Conservation (phyloP, 2,329 filamentous ascomycete genomes). For the Pseudocercospora pini-densiflorae region DNA sequence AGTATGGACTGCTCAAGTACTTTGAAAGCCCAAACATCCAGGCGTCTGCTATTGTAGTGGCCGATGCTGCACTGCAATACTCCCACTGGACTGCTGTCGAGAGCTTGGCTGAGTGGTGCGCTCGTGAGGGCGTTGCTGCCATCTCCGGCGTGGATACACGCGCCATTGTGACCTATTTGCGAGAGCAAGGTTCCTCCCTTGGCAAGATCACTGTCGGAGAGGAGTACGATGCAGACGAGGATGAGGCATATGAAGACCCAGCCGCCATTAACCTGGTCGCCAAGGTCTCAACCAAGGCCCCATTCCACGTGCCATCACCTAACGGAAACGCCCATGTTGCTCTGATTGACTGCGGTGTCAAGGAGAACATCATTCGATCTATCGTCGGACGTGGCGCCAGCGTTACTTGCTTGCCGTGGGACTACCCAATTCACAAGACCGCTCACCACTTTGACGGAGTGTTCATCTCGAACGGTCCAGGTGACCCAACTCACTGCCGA, state of each 20-base stretch:
- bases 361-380: constrained; percentile 98
- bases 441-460: constrained; percentile 97
- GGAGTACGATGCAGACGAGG: constrained; percentile 97
- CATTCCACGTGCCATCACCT: constrained; percentile 89
- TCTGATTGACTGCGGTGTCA: constrained; percentile 96
- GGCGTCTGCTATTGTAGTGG: constrained; percentile 92
- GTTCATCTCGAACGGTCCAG: constrained; percentile 98
- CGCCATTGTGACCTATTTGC: constrained; percentile 92
- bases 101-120: constrained; percentile 91
- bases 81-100: constrained; percentile 99
- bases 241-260: constrained; percentile 93
- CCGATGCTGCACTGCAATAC: constrained; percentile 90
- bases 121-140: constrained; percentile 91
- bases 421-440: constrained; percentile 98
- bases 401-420: constrained; percentile 92
- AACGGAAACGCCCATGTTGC: constrained; percentile 88
- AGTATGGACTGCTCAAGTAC: constrained; percentile 91
- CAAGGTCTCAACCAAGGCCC: constrained; percentile 96
- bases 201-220: constrained; percentile 94
- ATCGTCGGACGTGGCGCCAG: constrained; percentile 89
- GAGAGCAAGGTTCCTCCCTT: constrained; percentile 95
- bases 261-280: constrained; percentile 96
- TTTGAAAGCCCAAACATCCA: constrained; percentile 99
- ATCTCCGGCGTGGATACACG: constrained; percentile 97
- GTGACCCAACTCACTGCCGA: constrained; percentile 96